Conservation (phyloP, 2,329 filamentous ascomycete genomes). For the Alternaria infectoria region DNA sequence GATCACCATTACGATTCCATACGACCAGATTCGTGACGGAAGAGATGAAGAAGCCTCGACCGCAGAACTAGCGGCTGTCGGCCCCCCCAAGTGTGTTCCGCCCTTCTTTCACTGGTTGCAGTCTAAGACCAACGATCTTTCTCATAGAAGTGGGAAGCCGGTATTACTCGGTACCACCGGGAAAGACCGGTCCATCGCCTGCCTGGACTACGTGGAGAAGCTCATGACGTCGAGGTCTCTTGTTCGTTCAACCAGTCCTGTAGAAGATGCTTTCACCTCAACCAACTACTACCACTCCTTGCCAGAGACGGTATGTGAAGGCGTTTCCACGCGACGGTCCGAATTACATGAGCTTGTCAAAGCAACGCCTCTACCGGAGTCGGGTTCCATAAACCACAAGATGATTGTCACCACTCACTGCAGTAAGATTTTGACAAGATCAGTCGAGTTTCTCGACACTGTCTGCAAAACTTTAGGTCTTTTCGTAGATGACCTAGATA, state of each 20-base stretch:
- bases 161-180: not conserved
- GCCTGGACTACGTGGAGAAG: constrained; percentile 35
- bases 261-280: constrained; percentile 34
- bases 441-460: constrained; percentile 16
- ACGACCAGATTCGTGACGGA: constrained; percentile 2
- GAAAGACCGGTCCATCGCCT: constrained; percentile 9
- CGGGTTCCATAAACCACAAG: constrained; percentile 21
- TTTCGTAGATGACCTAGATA: constrained; percentile 30
- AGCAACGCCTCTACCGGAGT: not conserved
- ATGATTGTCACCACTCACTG: constrained; percentile 19
- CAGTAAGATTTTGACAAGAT: constrained; percentile 11
- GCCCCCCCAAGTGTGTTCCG: constrained; percentile 7
- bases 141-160: not conserved
- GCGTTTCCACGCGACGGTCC: constrained; percentile 4
- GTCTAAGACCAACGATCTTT: not conserved
- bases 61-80: not conserved
- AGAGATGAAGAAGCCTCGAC: not conserved
- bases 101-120: constrained; percentile 42
- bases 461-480: constrained; percentile 25
- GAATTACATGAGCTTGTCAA: not conserved
- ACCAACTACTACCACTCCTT: constrained; percentile 34
- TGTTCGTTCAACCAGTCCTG: constrained; percentile 1
- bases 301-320: constrained; percentile 16
- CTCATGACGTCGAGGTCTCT: constrained; percentile 26
- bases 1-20: constrained; percentile 24